Percentiles rank a stretch among this genome's conserved stretches.
phyloP scores from a whole-genome alignment of 305 asterid genomes.

The Petunia hybrid region DNA sequence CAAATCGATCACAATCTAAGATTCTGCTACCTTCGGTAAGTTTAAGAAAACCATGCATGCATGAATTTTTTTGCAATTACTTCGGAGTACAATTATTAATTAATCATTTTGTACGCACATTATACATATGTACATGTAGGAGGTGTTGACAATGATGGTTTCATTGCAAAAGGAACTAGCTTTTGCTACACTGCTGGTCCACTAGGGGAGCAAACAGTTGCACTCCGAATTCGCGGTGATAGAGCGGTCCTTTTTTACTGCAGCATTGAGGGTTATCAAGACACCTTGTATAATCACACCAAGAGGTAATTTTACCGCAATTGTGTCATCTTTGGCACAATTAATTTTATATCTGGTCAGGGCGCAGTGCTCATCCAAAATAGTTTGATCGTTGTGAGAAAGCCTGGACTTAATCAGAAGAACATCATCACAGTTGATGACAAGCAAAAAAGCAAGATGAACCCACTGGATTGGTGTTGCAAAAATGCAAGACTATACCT shows the following conservation, averaged over 20 bases:
- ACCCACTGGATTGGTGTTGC: conserved; percentile 65
- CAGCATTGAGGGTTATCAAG: conserved; percentile 71
- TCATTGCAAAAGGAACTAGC: conserved; percentile 61
- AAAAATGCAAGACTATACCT: conserved; percentile 63
- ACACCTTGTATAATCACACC: conserved; percentile 65
- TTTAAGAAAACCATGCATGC: conserved; percentile 30
- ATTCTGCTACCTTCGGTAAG: conserved; percentile 57
- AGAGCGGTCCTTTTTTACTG: conserved; percentile 65
- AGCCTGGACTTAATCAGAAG: conserved; percentile 48
- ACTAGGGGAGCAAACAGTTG: conserved; percentile 71
- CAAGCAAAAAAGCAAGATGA: conserved; percentile 29
- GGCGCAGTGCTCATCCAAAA: conserved; percentile 66
- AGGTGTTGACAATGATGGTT: conserved; percentile 33
- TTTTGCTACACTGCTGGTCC: conserved; percentile 70
- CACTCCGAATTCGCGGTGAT: conserved; percentile 56
- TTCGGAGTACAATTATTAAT: too few relatives aligned
- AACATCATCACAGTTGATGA: conserved; percentile 79
- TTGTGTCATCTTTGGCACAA: conserved; percentile 72
- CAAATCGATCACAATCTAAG: conserved; percentile 28
- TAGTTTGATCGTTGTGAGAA: conserved; percentile 60
- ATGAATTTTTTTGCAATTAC: too few relatives aligned
- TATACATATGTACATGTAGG: too few relatives aligned
- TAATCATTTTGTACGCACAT: too few relatives aligned
- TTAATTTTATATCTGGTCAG: conserved; percentile 77
- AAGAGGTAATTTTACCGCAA: conserved; percentile 63